Base-by-base conservation (phyloP, 495 filamentous ascomycete species). In the Letharia lupina region DNA sequence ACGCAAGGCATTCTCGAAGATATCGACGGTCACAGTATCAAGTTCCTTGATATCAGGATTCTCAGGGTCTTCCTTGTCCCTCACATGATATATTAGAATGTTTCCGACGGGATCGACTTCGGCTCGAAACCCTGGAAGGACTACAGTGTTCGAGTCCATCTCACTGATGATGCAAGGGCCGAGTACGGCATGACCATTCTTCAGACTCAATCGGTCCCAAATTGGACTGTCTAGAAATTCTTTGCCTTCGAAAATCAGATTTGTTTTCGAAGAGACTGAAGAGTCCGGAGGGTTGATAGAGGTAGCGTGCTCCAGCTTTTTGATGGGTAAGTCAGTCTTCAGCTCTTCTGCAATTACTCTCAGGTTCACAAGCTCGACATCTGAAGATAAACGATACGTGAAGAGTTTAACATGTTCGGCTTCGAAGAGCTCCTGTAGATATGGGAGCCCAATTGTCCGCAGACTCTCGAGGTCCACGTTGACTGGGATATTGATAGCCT, bases 91-190 rank as follows among this genome's bases (percentile, higher is more conserved):
- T 63, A 82, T 82, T 50, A 81, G 68, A 20, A 82, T 80, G 66
- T 82, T 82, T 4, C 78, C 78, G 18, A 80, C 74, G 10, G 60
- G 61, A 60, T 80, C 78, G 10, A 80, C 75, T 56, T 80, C 77
- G 18, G 73, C 78, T 45, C 71, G 73, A 52, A 75, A 78, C 2
- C 80, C 79, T 1, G 80, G 80, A 31, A 80, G 74, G 39, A 83
- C 77, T 0, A 82, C 67, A 0, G 80, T 82, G 67, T 81, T 83
- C 62, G 78, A 81, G 64, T 82, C 80, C 77, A 80, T 82, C 52
- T 83, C 79, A 6, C 74, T 77, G 57, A 83, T 71, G 37, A 82
- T 76, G 50, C 78, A 82, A 11, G 80, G 80, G 0, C 80, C 80
- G 1, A 64, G n/a, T 6, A 82, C 45, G 8, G 77, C 65, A 9